Conservation (phyloP, 305 asterid genomes). For the Fraxinus dipetala region DNA sequence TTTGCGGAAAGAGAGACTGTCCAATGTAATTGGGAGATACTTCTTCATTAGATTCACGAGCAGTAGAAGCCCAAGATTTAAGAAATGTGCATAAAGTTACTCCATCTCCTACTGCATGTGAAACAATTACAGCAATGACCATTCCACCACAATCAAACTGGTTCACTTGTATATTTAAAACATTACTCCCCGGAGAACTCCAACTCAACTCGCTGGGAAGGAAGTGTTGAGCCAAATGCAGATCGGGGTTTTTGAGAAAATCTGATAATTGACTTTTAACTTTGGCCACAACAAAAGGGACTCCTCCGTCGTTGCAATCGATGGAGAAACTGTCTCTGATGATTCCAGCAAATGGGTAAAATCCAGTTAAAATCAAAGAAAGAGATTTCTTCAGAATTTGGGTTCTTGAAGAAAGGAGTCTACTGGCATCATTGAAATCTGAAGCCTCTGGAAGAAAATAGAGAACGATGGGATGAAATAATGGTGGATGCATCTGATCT, state of each 20-base stretch:
- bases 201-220: neutral
- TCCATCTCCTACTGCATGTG: conserved; percentile 14
- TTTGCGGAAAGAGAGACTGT: conserved; percentile 20
- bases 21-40: conserved; percentile 13
- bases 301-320: conserved; percentile 21
- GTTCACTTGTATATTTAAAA: conserved; percentile 15
- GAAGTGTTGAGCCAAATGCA: neutral
- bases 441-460: neutral
- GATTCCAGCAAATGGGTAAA: conserved; percentile 20
- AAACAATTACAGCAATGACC: neutral
- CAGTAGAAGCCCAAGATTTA: conserved; percentile 19
- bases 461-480: conserved; percentile 1
- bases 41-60: neutral
- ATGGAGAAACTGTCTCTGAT: neutral
- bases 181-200: neutral
- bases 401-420: neutral
- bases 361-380: conserved; percentile 1
- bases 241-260: conserved; percentile 1
- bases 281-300: conserved; percentile 16
- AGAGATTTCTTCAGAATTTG: neutral
- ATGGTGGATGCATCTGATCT: conserved; percentile 8
- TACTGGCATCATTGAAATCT: neutral
- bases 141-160: conserved; percentile 23
- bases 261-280: neutral
- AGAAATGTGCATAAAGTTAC: neutral